Conservation (phyloP, 1,284 basidiomycete species). For the Irpex sp. region DNA sequence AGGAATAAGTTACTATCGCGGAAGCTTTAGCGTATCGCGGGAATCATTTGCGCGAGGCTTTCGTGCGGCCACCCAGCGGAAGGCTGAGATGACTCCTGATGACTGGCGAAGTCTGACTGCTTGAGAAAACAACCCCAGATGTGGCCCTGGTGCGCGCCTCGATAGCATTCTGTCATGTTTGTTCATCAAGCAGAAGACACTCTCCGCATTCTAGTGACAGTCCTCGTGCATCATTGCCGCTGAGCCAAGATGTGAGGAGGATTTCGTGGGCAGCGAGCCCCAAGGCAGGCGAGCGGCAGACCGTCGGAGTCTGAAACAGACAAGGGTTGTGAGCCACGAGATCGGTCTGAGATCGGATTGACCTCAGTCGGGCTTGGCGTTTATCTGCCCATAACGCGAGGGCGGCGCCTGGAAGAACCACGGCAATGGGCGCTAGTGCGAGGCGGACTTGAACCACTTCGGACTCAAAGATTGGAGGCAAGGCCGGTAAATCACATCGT, state of each 20-base stretch:
- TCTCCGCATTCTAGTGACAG: not conserved
- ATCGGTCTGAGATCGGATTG: not conserved
- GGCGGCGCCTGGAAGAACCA: conserved; percentile 2
- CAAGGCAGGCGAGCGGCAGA: not conserved
- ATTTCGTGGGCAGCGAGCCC: not conserved
- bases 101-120: not conserved
- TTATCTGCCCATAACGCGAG: conserved; percentile 2
- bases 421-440: not conserved
- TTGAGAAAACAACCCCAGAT: not conserved
- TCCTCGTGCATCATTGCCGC: not conserved
- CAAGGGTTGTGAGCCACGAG: not conserved
- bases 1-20: conserved; percentile 8
- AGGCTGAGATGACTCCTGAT: not conserved
- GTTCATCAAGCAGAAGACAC: not conserved
- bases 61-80: not conserved
- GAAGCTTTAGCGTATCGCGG: conserved; percentile 15
- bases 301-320: not conserved
- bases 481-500: conserved; percentile 1
- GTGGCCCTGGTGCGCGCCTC: not conserved
- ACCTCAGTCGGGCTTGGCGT: not conserved
- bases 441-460: conserved; percentile 14
- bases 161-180: not conserved
- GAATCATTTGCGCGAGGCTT: conserved; percentile 9
- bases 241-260: not conserved
- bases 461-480: conserved; percentile 12